Conservation (phyloP, 192 early-diverging fungal species). For the Coemansia sp. region DNA sequence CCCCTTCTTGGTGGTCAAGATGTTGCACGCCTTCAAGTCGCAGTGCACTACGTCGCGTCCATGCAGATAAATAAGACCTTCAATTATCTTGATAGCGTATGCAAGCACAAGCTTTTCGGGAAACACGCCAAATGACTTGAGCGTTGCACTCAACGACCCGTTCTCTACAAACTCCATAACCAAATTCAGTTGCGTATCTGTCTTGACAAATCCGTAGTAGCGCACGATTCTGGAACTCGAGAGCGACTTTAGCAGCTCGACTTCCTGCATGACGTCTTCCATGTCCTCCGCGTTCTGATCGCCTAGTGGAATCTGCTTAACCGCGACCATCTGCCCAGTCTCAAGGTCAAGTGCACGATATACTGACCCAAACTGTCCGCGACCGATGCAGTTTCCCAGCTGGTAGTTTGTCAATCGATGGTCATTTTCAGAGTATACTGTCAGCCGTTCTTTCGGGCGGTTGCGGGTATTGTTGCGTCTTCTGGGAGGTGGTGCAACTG, state of each 20-base stretch:
- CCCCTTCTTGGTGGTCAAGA: constrained; percentile 93
- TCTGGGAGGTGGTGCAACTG: constrained; percentile 11
- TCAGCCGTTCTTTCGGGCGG: constrained; percentile 49
- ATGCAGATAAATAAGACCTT: constrained; percentile 89
- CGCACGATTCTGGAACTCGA: constrained; percentile 80
- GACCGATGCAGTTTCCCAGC: constrained; percentile 86
- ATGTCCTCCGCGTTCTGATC: constrained; percentile 63
- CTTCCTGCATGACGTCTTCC: constrained; percentile 83
- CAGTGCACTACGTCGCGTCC: constrained; percentile 87
- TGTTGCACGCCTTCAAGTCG: constrained; percentile 96
- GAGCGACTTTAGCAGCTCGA: constrained; percentile 81
- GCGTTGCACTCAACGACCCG: constrained; percentile 82
- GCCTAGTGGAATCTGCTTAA: constrained; percentile 80
- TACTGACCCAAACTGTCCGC: constrained; percentile 87
- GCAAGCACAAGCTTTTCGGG: constrained; percentile 85
- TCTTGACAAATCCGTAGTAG: constrained; percentile 79
- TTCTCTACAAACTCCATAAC: constrained; percentile 91
- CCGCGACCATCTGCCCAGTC: constrained; percentile 79
- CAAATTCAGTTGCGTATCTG: constrained; percentile 71
- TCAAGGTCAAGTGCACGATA: constrained; percentile 80
- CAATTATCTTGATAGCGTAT: constrained; percentile 85
- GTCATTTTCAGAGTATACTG: constrained; percentile 38
- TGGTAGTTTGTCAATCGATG: constrained; percentile 56
- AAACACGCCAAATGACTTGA: constrained; percentile 86
- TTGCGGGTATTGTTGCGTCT: constrained; percentile 24